Conservation (phyloP, 768 basidiomycete genomes). For the Tylopilus sp. region DNA sequence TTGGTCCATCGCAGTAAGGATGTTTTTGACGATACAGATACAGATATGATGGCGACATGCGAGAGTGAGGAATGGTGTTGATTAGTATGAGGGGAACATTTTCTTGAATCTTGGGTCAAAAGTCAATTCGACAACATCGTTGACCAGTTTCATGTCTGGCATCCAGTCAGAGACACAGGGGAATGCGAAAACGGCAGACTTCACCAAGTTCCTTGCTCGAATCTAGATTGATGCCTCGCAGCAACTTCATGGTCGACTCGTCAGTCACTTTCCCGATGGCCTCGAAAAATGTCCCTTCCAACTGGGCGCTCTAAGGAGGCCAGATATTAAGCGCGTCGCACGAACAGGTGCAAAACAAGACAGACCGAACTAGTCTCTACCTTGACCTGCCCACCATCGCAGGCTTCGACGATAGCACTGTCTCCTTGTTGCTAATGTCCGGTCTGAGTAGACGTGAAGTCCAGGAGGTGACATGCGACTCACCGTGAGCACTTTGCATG, state of each 20-base stretch:
- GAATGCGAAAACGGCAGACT: conserved; percentile 18
- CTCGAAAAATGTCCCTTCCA: conserved; percentile 59
- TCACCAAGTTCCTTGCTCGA: conserved; percentile 52
- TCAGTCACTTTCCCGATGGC: conserved; percentile 60
- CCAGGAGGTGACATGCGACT: conserved; percentile 8
- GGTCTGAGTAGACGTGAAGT: neutral
- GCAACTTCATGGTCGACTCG: conserved; percentile 54
- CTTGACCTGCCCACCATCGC: conserved; percentile 62
- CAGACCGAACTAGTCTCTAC: conserved; percentile 42
- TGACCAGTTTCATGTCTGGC: conserved; percentile 57
- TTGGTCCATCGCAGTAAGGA: conserved; percentile 30
- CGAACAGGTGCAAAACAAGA: conserved; percentile 5
- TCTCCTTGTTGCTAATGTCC: conserved; percentile 37
- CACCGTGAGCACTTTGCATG: conserved; percentile 60
- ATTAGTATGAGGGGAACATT: conserved; percentile 42
- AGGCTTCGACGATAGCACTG: conserved; percentile 55
- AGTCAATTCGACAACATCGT: conserved; percentile 58
- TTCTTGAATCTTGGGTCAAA: conserved; percentile 54
- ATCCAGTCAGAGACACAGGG: conserved; percentile 5
- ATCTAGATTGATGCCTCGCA: conserved; percentile 53
- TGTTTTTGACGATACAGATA: neutral
- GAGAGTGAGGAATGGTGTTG: neutral
- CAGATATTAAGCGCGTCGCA: neutral
- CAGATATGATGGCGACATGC: neutral
- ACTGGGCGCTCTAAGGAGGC: conserved; percentile 37